A percentile compares a stretch with the other conserved stretches of the same genome.
These are phyloP conservation scores for Picea abies DNA, from an alignment of 83 land plant species.

Conservation along the genomic window DNA sequence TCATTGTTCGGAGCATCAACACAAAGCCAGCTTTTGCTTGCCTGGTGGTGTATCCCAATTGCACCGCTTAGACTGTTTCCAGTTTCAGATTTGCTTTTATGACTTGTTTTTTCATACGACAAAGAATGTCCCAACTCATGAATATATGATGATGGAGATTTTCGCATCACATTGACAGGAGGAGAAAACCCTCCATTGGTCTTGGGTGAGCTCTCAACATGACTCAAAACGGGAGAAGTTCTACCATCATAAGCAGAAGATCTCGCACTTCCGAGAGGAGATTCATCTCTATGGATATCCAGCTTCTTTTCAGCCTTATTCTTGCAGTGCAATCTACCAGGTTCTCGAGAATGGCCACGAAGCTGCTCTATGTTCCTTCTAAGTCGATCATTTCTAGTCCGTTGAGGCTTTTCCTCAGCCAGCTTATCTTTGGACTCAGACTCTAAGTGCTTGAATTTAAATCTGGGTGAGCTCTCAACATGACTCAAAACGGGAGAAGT, in stretches of 20 bases:
- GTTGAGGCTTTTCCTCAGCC: background rate
- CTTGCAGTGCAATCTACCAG: background rate
- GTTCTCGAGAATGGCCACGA: background rate
- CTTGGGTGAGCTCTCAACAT: constrained; percentile 8
- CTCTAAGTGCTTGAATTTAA: constrained; percentile 5
- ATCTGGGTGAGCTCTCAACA: constrained; percentile 12
- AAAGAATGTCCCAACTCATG: background rate
- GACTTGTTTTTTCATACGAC: background rate
- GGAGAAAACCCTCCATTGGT: constrained; percentile 7
- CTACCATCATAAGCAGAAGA: constrained; percentile 14
- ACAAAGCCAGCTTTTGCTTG: background rate
- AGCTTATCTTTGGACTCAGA: background rate
- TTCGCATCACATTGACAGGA: constrained; percentile 6
- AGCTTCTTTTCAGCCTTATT: background rate
- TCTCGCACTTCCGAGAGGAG: constrained; percentile 13
- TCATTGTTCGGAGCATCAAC: background rate
- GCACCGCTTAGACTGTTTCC: background rate
- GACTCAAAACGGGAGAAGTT: constrained; percentile 11
- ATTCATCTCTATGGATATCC: constrained; percentile 9
- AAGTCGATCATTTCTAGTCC: background rate
- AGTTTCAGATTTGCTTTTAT: constrained; percentile 10
- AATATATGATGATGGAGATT: constrained; percentile 11
- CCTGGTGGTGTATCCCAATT: background rate
- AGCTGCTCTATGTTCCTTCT: constrained; percentile 4
- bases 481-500: constrained; percentile 12